These are phyloP conservation scores for Leccinum sublutescens DNA, from an alignment of 768 basidiomycete species.

Conservation along the genomic window DNA sequence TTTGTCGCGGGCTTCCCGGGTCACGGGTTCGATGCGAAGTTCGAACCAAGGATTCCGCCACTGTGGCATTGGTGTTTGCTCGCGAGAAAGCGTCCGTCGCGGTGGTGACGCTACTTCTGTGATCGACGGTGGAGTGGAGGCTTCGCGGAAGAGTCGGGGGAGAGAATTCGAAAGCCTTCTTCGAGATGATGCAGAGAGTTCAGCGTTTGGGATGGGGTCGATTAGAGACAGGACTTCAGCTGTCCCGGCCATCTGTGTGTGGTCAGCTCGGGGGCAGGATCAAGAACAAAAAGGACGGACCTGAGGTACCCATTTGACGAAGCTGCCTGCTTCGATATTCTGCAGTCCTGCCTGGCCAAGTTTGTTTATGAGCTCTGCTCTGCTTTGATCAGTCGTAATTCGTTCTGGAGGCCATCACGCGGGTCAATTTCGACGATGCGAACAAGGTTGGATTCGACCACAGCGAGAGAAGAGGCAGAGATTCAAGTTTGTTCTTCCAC, in stretches of 20 bases:
- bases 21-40: no score
- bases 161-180: conserved; percentile 50
- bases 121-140: conserved; percentile 51
- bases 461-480: no score
- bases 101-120: conserved; percentile 85
- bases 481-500: no score
- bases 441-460: conserved; percentile 14
- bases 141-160: conserved; percentile 27
- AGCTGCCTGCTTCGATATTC: conserved; percentile 82
- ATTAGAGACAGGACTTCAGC: conserved; percentile 65
- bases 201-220: conserved; percentile 48
- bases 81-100: conserved; percentile 88
- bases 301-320: conserved; percentile 94
- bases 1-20: no score
- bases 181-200: conserved; percentile 83
- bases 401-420: conserved; percentile 76
- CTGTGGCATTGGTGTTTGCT: conserved; percentile 81
- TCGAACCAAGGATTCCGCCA: conserved; percentile 43
- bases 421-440: no score
- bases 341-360: conserved; percentile 65
- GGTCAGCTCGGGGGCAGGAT: neutral
- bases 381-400: no score
- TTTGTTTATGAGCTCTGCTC: conserved; percentile 75
- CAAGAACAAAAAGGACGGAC: conserved; percentile 27
- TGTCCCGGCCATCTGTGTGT: conserved; percentile 80